Base-by-base conservation (phyloP, 2,329 filamentous ascomycete species). In the Arachnomyces sp. region DNA sequence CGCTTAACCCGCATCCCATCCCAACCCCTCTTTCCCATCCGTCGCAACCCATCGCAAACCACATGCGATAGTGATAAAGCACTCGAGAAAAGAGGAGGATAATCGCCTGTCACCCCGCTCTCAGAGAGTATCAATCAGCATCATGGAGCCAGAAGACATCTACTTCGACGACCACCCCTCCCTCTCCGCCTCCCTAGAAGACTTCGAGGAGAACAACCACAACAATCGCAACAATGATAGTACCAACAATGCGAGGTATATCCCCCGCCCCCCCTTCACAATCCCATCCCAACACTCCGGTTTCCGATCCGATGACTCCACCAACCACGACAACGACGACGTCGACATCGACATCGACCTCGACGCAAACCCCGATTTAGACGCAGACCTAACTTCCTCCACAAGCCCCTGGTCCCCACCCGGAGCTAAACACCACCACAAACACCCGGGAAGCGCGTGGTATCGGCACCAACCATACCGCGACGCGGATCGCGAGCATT, bases 401-500 rank as follows among this genome's bases (percentile, higher is more conserved):
- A 58, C 56, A 39, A 70, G 72, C 36, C 76, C 75, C 25, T 82
- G 77, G 76, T 79, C 76, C 39, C 80, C 80, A 31, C 80, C 80
- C 2, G 77, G 77, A 9, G 80, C 79, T 70, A 70, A 75, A 44
- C 56, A 60, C 18, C 55, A 56, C 42, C 64, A 65, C 48, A 73
- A 70, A 52, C 58, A 63, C 39, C 61, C 68, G 45, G 76, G 73
- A 47, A 79, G 73, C 54, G 69, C 70, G 44, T 78, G 75, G 76
- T 66, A 66, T 56, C 57, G 67, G 45, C 60, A 71, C 55, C 61
- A 67, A 51, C 62, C 66, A 36, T 75, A 79, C 57, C 51, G 64
- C 57, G 65, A 55, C n/a, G n/a, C n/a, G n/a, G n/a, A n/a, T n/a
- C n/a, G n/a, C n/a, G n/a, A n/a, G n/a, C n/a, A n/a, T n/a, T n/a